Evolutionary conservation across 495 filamentous ascomycete genomes (phyloP).

Genomic region (Trichoderma gamsii): DNA sequence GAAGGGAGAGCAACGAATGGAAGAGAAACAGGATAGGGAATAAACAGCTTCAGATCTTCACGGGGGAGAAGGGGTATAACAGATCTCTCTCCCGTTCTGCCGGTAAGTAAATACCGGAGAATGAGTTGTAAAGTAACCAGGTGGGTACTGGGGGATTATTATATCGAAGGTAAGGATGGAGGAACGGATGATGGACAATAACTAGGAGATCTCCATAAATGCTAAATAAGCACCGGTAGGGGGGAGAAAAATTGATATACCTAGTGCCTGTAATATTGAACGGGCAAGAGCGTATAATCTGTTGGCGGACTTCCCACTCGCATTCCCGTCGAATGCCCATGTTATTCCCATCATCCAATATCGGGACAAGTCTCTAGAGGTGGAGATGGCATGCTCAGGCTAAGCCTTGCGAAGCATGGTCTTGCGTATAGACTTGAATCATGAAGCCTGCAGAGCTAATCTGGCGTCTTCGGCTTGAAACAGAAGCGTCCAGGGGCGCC

Average conservation of each 20-base stretch:
- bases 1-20: not conserved
- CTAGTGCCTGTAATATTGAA: not conserved
- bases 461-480: slow-evolving; percentile 13
- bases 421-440: not conserved
- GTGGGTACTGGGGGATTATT: not conserved
- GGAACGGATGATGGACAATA: not conserved
- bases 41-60: not conserved
- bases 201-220: not conserved
- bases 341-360: slow-evolving; percentile 3
- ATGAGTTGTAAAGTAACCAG: not conserved
- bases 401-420: slow-evolving; percentile 11
- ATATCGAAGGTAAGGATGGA: not conserved
- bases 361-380: not conserved
- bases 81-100: not conserved
- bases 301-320: not conserved
- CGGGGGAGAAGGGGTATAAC: not conserved
- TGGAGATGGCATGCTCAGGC: not conserved
- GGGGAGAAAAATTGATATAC: not conserved
- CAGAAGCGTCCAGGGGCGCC: slow-evolving; percentile 1
- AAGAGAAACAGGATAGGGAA: not conserved
- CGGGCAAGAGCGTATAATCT: not conserved
- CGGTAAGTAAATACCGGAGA: not conserved
- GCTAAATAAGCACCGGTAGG: not conserved
- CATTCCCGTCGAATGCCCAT: not conserved
- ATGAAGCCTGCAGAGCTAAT: slow-evolving; percentile 8